Conservation (phyloP, 257 asterid species). For the Ophiorrhiza pumila region DNA sequence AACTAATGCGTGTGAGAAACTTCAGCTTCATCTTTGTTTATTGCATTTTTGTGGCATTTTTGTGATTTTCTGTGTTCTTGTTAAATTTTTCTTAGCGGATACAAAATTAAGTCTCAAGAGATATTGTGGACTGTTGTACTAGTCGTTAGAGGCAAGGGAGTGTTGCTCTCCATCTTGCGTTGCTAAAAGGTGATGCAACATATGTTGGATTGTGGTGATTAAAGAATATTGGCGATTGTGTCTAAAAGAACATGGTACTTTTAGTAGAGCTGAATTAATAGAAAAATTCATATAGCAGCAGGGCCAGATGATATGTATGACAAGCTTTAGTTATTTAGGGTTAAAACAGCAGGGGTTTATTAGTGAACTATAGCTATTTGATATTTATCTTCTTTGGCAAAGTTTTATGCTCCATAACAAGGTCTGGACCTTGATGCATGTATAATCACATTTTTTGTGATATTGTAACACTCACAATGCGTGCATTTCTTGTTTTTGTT, state of each 20-base stretch:
- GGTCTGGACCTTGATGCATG: background rate
- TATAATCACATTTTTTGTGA: background rate
- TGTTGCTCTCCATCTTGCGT: background rate
- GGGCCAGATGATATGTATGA: background rate
- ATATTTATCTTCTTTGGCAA: background rate
- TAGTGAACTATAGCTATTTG: background rate
- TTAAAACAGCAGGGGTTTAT: no score
- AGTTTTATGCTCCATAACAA: background rate
- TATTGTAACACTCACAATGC: background rate
- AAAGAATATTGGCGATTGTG: no score
- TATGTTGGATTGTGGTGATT: background rate
- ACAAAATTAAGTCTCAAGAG: background rate
- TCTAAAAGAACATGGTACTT: background rate
- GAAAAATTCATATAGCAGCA: no score
- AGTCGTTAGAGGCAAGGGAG: background rate
- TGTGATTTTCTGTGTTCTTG: background rate
- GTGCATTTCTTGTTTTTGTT: background rate
- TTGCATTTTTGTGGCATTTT: background rate
- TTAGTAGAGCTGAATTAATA: background rate
- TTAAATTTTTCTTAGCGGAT: background rate
- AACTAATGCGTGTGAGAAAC: background rate
- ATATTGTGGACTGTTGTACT: background rate
- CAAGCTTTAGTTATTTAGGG: background rate
- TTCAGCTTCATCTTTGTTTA: background rate
- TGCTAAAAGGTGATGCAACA: background rate